These are phyloP conservation scores for Grigorovia yakushimaensis DNA, from an alignment of 805 yeast genomes.

Conservation along the genomic window DNA sequence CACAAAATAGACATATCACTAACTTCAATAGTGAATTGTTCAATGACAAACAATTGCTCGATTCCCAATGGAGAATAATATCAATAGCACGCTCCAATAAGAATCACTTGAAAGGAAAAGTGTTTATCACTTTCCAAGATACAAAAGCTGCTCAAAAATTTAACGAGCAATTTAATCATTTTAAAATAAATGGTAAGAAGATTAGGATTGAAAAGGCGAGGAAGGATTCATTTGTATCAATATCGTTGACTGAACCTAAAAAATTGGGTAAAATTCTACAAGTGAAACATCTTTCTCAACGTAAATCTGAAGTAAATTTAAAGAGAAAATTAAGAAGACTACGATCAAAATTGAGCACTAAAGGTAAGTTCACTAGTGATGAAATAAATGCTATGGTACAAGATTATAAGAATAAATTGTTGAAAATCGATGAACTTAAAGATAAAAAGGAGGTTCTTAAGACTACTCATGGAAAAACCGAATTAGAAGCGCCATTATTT, in stretches of 20 bases:
- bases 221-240: slow-evolving; percentile 16
- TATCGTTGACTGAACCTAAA: slow-evolving; percentile 5
- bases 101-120: slow-evolving; percentile 8
- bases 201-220: slow-evolving; percentile 15
- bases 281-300: slow-evolving; percentile 3
- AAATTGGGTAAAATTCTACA: slow-evolving; percentile 8
- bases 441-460: background rate
- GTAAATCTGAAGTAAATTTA: slow-evolving; percentile 1
- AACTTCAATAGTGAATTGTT: slow-evolving; percentile 4
- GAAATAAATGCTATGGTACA: slow-evolving; percentile 8
- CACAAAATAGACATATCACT: slow-evolving; percentile 6
- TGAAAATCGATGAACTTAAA: background rate
- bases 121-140: slow-evolving; percentile 20
- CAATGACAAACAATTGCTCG: background rate
- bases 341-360: slow-evolving; percentile 14
- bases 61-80: slow-evolving; percentile 4
- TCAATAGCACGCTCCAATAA: slow-evolving; percentile 4
- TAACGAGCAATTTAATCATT: slow-evolving; percentile 5
- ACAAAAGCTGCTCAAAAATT: slow-evolving; percentile 11
- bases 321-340: slow-evolving; percentile 20
- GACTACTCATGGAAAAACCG: no score
- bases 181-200: slow-evolving; percentile 14
- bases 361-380: slow-evolving; percentile 10
- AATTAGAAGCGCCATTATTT: no score
- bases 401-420: background rate